Conservation (phyloP, 768 basidiomycete genomes). For the Boletus vermiculosoides region DNA sequence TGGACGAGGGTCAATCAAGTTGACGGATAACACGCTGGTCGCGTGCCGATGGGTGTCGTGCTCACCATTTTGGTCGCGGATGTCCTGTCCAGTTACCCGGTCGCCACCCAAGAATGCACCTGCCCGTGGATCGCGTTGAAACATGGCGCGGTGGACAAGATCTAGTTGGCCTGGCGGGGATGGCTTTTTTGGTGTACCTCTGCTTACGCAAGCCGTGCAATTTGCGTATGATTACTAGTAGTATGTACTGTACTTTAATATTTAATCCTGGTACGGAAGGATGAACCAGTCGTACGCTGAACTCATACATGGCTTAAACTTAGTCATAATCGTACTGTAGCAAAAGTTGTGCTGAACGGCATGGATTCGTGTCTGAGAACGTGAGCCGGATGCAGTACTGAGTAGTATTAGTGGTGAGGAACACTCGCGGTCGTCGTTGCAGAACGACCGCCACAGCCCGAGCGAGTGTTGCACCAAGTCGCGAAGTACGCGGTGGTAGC, state of each 20-base stretch:
- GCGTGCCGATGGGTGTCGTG: not conserved
- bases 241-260: not conserved
- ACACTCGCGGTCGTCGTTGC: conserved; percentile 2
- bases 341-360: not conserved
- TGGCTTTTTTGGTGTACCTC: not conserved
- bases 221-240: not conserved
- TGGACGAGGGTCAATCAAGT: conserved; percentile 32
- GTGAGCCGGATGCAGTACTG: conserved; percentile 7
- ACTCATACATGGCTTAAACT: not conserved
- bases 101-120: conserved; percentile 94
- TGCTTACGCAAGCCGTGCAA: conserved; percentile 23
- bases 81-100: conserved; percentile 91
- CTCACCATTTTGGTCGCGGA: conserved; percentile 94
- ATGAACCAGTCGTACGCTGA: not conserved
- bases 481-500: conserved; percentile 2
- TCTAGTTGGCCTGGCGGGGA: not conserved
- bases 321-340: not conserved
- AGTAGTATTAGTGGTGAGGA: not conserved
- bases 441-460: conserved; percentile 2
- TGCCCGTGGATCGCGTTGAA: conserved; percentile 88
- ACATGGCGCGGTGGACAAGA: conserved; percentile 46
- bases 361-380: not conserved
- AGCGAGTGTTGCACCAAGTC: not conserved
- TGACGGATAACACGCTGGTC: not conserved
- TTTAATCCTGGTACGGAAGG: not conserved